These are phyloP conservation scores for Emericellopsis cladophorae DNA, from an alignment of 2,329 filamentous ascomycete species.

Conservation along the genomic window DNA sequence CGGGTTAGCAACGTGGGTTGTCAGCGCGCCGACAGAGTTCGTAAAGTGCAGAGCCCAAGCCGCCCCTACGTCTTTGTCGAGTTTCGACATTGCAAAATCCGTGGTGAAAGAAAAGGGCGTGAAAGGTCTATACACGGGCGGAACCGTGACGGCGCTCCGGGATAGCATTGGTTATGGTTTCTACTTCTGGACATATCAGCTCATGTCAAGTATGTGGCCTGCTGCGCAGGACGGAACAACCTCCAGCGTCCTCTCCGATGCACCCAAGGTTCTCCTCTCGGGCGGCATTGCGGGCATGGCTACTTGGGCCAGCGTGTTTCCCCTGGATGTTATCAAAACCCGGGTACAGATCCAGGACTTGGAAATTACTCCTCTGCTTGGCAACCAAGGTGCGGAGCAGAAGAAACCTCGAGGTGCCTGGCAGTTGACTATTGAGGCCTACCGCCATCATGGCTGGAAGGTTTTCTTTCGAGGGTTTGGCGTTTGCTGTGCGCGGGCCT, in stretches of 20 bases:
- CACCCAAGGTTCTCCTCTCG: conserved; percentile 60
- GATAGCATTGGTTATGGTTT: conserved; percentile 94
- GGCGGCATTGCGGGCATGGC: conserved; percentile 79
- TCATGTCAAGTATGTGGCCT: conserved; percentile 49
- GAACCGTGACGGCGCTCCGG: conserved; percentile 65
- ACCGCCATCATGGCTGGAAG: conserved; percentile 44
- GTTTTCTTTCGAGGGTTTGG: conserved; percentile 65
- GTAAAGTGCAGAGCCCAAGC: conserved; percentile 83
- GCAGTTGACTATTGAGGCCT: conserved; percentile 53
- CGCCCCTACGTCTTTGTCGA: conserved; percentile 32
- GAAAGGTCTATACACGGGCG: conserved; percentile 68
- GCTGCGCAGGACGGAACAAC: conserved; percentile 11
- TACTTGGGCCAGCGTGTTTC: conserved; percentile 86
- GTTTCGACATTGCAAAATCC: conserved; percentile 49
- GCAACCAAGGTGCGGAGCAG: no score
- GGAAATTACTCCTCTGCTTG: conserved; percentile 8
- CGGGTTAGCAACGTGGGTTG: conserved; percentile 72
- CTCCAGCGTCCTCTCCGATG: conserved; percentile 24
- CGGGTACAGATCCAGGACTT: conserved; percentile 64
- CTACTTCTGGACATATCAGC: conserved; percentile 90
- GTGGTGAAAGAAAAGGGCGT: conserved; percentile 46
- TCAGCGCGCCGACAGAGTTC: conserved; percentile 81
- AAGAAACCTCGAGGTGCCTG: conserved; percentile 32
- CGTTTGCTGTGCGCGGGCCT: conserved; percentile 75
- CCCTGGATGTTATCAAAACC: conserved; percentile 86